phyloP scores from a whole-genome alignment of 2,329 filamentous ascomycete genomes.

The Fusarium duplospermum region DNA sequence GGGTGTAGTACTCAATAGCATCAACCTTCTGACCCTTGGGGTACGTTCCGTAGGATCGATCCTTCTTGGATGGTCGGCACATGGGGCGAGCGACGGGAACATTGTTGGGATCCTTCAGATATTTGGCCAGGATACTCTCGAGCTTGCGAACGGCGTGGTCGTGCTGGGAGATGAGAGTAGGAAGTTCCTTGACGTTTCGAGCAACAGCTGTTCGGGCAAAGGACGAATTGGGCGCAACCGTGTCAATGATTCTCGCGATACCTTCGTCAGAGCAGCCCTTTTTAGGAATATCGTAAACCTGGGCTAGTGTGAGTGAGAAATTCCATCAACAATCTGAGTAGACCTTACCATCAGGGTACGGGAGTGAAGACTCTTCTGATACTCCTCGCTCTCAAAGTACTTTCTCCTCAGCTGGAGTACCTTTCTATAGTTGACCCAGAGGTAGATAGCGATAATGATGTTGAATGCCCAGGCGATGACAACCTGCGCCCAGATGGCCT shows the following conservation, averaged over 20 bases:
- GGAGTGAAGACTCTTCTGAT: slow-evolving; percentile 87
- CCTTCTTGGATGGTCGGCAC: slow-evolving; percentile 84
- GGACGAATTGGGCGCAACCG: slow-evolving; percentile 80
- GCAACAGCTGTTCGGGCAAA: slow-evolving; percentile 86
- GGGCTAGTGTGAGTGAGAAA: slow-evolving; percentile 38
- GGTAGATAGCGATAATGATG: slow-evolving; percentile 78
- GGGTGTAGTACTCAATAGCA: slow-evolving; percentile 91
- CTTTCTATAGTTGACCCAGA: slow-evolving; percentile 91
- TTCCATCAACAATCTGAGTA: neutral
- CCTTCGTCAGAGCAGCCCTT: slow-evolving; percentile 86
- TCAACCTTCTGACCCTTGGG: slow-evolving; percentile 82
- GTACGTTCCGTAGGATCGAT: slow-evolving; percentile 73
- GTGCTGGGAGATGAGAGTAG: slow-evolving; percentile 86
- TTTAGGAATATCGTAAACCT: slow-evolving; percentile 87
- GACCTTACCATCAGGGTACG: slow-evolving; percentile 71
- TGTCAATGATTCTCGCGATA: slow-evolving; percentile 84
- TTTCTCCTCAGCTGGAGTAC: slow-evolving; percentile 76
- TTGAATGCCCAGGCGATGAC: slow-evolving; percentile 75
- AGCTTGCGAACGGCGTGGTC: slow-evolving; percentile 83
- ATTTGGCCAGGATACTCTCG: slow-evolving; percentile 86
- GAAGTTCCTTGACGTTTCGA: slow-evolving; percentile 91
- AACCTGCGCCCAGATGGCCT: slow-evolving; percentile 69
- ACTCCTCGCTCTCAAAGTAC: slow-evolving; percentile 89
- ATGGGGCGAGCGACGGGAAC: slow-evolving; percentile 81
- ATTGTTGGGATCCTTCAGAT: slow-evolving; percentile 86